Evolutionary conservation across 768 basidiomycete species (phyloP).

Genomic region (Goffeauzyma gilvescens): DNA sequence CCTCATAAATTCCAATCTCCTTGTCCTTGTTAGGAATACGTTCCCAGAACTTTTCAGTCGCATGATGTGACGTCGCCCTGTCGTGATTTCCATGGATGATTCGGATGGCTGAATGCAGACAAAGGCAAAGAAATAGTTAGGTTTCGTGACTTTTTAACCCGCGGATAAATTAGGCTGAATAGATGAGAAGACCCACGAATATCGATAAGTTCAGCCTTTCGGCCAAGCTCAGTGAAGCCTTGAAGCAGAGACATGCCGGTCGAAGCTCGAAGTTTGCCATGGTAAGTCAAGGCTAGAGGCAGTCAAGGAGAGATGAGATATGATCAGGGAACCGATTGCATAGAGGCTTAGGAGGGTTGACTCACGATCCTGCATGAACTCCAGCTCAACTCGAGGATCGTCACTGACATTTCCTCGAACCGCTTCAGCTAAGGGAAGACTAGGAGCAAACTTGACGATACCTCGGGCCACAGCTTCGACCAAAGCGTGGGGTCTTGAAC

Average conservation of each 20-base stretch:
- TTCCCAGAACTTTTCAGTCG: slow-evolving; percentile 26
- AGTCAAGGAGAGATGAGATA: too few species aligned
- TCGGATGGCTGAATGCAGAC: slow-evolving; percentile 29
- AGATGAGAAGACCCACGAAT: slow-evolving; percentile 18
- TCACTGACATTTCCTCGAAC: slow-evolving; percentile 31
- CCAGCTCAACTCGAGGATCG: slow-evolving; percentile 33
- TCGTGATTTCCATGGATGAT: slow-evolving; percentile 32
- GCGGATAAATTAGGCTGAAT: too few species aligned
- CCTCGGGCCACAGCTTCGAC: slow-evolving; percentile 20
- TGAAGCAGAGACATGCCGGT: slow-evolving; percentile 31
- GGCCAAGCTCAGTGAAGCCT: slow-evolving; percentile 24
- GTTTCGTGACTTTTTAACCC: neutral
- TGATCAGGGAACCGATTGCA: too few species aligned
- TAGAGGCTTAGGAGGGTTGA: too few species aligned
- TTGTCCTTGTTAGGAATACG: slow-evolving; percentile 27
- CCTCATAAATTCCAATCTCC: slow-evolving; percentile 32
- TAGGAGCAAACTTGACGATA: slow-evolving; percentile 22
- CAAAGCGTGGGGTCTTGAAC: slow-evolving; percentile 24
- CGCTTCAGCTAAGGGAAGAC: slow-evolving; percentile 26
- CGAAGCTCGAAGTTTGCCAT: slow-evolving; percentile 29
- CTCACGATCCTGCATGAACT: slow-evolving; percentile 30
- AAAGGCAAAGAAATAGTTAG: slow-evolving; percentile 2
- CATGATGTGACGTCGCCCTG: slow-evolving; percentile 28
- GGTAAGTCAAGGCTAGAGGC: slow-evolving; percentile 29
- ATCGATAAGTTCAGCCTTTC: slow-evolving; percentile 23